Conservation (phyloP, 2,329 filamentous ascomycete species). For the Lomentospora prolificans region DNA sequence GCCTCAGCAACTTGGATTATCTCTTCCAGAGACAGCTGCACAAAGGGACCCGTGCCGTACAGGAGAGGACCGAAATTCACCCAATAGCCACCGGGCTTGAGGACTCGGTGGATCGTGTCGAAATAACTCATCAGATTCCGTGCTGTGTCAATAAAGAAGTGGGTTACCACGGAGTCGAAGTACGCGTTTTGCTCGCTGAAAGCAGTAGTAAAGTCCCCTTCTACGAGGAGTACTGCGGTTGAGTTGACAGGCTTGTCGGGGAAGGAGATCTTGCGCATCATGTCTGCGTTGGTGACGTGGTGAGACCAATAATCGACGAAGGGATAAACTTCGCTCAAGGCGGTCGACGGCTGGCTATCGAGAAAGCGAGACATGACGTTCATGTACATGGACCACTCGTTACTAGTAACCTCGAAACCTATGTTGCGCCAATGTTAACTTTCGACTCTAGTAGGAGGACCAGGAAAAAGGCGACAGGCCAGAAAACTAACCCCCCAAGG, state of each 20-base stretch:
- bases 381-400: constrained; percentile 51
- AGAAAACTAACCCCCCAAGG: constrained; percentile 23
- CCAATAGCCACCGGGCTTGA: constrained; percentile 40
- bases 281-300: constrained; percentile 35
- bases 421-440: too few species aligned
- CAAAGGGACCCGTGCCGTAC: constrained; percentile 43
- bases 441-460: too few species aligned
- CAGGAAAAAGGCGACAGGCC: not conserved
- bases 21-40: constrained; percentile 46
- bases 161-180: constrained; percentile 42
- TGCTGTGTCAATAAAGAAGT: constrained; percentile 54
- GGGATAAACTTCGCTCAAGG: constrained; percentile 30
- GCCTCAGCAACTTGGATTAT: constrained; percentile 35
- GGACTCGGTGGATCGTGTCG: constrained; percentile 38
- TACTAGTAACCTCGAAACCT: constrained; percentile 40
- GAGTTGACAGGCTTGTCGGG: constrained; percentile 29
- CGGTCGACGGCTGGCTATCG: constrained; percentile 18
- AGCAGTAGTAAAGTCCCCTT: constrained; percentile 45
- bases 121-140: constrained; percentile 45
- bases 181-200: constrained; percentile 18
- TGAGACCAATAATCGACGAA: constrained; percentile 49
- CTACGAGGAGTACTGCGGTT: constrained; percentile 33
- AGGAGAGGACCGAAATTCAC: constrained; percentile 46
- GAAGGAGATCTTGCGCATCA: constrained; percentile 34
- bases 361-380: constrained; percentile 43